Conservation (phyloP, 495 filamentous ascomycete genomes). For the Pyrenula aspistea region DNA sequence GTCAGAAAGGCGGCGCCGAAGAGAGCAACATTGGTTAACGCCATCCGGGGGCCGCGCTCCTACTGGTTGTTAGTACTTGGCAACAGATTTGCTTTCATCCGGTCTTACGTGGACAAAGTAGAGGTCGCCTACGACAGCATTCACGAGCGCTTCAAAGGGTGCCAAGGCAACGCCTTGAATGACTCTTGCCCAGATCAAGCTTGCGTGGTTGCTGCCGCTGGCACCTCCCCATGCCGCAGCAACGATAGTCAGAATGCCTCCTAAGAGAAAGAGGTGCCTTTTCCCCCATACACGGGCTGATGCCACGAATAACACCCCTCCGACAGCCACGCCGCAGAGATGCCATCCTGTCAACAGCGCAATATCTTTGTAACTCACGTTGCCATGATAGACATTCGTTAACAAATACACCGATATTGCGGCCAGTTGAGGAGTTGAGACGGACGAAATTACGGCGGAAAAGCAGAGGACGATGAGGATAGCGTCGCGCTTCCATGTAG, state of each 20-base stretch:
- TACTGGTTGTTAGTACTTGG: slow-evolving; percentile 17
- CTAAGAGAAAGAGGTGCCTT: slow-evolving; percentile 75
- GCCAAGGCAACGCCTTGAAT: slow-evolving; percentile 66
- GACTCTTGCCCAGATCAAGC: slow-evolving; percentile 62
- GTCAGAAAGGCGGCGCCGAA: slow-evolving; percentile 92
- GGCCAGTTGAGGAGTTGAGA: slow-evolving; percentile 73
- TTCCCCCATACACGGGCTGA: slow-evolving; percentile 89
- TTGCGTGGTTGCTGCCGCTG: slow-evolving; percentile 49
- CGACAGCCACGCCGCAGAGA: slow-evolving; percentile 69
- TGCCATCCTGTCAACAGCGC: slow-evolving; percentile 82
- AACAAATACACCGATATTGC: slow-evolving; percentile 19
- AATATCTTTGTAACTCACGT: slow-evolving; percentile 52
- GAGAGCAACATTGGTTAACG: slow-evolving; percentile 73
- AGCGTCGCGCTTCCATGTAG: slow-evolving; percentile 72
- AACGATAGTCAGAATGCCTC: slow-evolving; percentile 57
- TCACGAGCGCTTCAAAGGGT: slow-evolving; percentile 67
- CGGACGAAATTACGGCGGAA: slow-evolving; percentile 67
- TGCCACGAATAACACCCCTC: slow-evolving; percentile 73
- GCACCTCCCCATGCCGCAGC: slow-evolving; percentile 73
- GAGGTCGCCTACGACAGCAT: slow-evolving; percentile 65
- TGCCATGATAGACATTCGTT: slow-evolving; percentile 59
- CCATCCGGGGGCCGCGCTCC: slow-evolving; percentile 82
- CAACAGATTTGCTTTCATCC: neutral
- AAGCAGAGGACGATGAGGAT: slow-evolving; percentile 69
- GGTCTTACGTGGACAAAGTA: slow-evolving; percentile 62